Evolutionary conservation across 2,329 filamentous ascomycete species (phyloP).

Genomic region (Neofusicoccum kwambonambiense): DNA sequence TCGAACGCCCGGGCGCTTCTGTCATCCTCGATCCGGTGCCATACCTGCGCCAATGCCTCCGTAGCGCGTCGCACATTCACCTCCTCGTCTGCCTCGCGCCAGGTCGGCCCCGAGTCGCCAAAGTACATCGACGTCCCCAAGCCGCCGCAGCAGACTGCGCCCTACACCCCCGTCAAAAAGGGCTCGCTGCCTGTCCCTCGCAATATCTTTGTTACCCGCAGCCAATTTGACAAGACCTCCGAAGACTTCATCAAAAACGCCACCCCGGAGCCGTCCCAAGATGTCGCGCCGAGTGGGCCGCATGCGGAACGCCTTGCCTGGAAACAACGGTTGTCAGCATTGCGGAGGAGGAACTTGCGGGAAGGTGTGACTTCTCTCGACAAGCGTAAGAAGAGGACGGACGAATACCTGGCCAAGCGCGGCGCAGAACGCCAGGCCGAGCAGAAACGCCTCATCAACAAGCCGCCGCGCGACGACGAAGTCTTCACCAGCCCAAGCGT

Average conservation of each 20-base stretch:
- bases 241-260: slow-evolving; percentile 60
- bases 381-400: slow-evolving; percentile 34
- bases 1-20: background rate
- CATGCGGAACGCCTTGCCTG: slow-evolving; percentile 57
- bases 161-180: slow-evolving; percentile 56
- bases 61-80: slow-evolving; percentile 39
- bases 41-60: slow-evolving; percentile 7
- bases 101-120: slow-evolving; percentile 70
- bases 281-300: slow-evolving; percentile 31
- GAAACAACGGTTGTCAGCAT: slow-evolving; percentile 71
- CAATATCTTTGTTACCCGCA: slow-evolving; percentile 63
- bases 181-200: slow-evolving; percentile 83
- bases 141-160: slow-evolving; percentile 67
- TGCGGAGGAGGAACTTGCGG: slow-evolving; percentile 69
- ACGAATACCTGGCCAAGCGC: slow-evolving; percentile 24
- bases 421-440: slow-evolving; percentile 42
- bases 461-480: slow-evolving; percentile 73
- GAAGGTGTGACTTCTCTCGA: slow-evolving; percentile 70
- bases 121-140: slow-evolving; percentile 79
- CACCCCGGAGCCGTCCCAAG: slow-evolving; percentile 54
- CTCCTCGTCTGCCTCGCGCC: slow-evolving; percentile 16
- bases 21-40: slow-evolving; percentile 6
- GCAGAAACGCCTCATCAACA: slow-evolving; percentile 53
- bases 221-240: slow-evolving; percentile 53
- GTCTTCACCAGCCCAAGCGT: slow-evolving; percentile 70